These are phyloP conservation scores for Capronia epimyces DNA, from an alignment of 2,329 filamentous ascomycete genomes.

Conservation along the genomic window DNA sequence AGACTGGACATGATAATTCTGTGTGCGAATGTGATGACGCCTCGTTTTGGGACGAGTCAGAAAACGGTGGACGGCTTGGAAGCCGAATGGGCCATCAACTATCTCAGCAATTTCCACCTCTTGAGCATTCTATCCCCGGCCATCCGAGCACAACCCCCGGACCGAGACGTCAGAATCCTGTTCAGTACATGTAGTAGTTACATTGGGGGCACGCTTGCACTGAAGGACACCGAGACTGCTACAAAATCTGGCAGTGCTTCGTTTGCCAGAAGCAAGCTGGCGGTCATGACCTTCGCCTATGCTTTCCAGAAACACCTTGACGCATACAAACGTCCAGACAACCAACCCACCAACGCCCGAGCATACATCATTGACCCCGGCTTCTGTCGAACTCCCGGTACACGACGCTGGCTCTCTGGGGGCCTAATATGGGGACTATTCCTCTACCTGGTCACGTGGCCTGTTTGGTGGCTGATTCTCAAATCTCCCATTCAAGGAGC, in stretches of 20 bases:
- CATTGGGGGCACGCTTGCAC: slow-evolving; percentile 65
- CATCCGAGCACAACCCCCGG: slow-evolving; percentile 81
- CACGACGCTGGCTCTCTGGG: slow-evolving; percentile 76
- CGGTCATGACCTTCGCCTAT: slow-evolving; percentile 80
- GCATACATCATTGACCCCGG: slow-evolving; percentile 87
- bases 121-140: slow-evolving; percentile 87
- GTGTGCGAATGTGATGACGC: slow-evolving; percentile 72
- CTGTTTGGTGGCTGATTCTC: slow-evolving; percentile 77
- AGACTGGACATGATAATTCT: slow-evolving; percentile 86
- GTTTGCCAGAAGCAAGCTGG: slow-evolving; percentile 63
- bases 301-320: slow-evolving; percentile 91
- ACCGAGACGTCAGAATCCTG: slow-evolving; percentile 85
- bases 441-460: slow-evolving; percentile 71
- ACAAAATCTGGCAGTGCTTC: slow-evolving; percentile 26
- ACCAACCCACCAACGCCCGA: slow-evolving; percentile 71
- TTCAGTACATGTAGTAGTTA: slow-evolving; percentile 85
- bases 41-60: slow-evolving; percentile 55
- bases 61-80: slow-evolving; percentile 76
- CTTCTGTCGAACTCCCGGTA: slow-evolving; percentile 76
- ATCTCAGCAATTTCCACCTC: slow-evolving; percentile 90
- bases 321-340: slow-evolving; percentile 75
- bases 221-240: slow-evolving; percentile 30
- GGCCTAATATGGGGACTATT: slow-evolving; percentile 76
- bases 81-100: slow-evolving; percentile 90
- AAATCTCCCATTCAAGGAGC: slow-evolving; percentile 80